Evolutionary conservation across 345 rosid genomes (phyloP), one percentile per base, ranked within the genome.

Genomic region (Salix dunnii): DNA sequence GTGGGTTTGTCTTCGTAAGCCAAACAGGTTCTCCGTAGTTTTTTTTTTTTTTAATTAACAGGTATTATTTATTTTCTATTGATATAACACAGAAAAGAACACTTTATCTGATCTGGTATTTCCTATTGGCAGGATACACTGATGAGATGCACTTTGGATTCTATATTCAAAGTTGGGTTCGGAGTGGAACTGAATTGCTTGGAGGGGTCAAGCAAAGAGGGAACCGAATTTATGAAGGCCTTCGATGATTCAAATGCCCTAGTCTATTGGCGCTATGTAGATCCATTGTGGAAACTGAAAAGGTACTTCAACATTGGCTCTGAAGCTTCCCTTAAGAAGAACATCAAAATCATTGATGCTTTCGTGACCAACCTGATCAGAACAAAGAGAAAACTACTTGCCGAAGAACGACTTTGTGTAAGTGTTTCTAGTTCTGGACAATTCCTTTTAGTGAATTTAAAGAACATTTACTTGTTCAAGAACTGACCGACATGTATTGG

Each of bases 151-250:
- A 85, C 91, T 12, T 46, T 94, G 78, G 95, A 92, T 63, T 91
- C 97, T 0, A 92, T 94, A 27, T 88, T 90, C 78, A 86, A 92
- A 89, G 95, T 94, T 3, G 97, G 87, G 42, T 94, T 94, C 58
- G 97, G 97, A 20, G 90, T 89, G 61, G 92, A 90, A 23, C 76
- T 89, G 60, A 80, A 85, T 63, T 87, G 94, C 84, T 76, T 89
- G 86, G 82, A 79, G 20, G 93, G 92, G 6, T 83, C 90, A 62
- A 91, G 76, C 74, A 73, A 77, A 85, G 88, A 86, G 49, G 91
- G 86, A 18, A 53, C 38, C 10, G 76, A 27, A 33, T 87, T 92
- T 79, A 89, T 87, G 92, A 78, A 82, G 49, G 98, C 96, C 60
- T 90, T 90, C 46, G 98, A 92, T 76, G 92, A 91, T 33, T 82